These are phyloP conservation scores for Centella asiatica DNA, from an alignment of 129 eudicot species.

Conservation along the genomic window DNA sequence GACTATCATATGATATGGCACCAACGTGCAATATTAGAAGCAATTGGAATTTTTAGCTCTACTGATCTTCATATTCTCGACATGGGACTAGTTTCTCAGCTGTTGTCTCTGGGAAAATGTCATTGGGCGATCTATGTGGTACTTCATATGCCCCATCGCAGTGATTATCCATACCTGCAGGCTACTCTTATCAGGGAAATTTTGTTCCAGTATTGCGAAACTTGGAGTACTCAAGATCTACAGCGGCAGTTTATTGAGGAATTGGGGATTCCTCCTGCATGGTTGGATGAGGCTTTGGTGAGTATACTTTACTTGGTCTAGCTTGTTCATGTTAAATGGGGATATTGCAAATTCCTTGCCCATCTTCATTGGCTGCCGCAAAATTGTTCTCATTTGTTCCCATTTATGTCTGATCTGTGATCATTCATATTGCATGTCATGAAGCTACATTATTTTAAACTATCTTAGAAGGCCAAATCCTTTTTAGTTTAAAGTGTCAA, in stretches of 20 bases:
- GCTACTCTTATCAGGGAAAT: conserved; percentile 67
- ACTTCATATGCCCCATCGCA: conserved; percentile 80
- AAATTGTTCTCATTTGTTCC: background rate
- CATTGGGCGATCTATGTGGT: conserved; percentile 97
- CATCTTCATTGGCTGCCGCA: conserved; percentile 5
- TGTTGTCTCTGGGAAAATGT: conserved; percentile 66
- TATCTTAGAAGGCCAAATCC: no score
- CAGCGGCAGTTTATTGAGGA: conserved; percentile 70
- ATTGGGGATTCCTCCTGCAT: conserved; percentile 72
- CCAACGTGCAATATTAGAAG: conserved; percentile 87
- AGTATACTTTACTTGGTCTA: conserved; percentile 16
- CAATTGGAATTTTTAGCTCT: conserved; percentile 67
- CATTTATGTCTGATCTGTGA: background rate
- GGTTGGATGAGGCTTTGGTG: conserved; percentile 99
- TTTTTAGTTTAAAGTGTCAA: no score
- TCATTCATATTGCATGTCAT: background rate
- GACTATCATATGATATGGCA: conserved; percentile 99
- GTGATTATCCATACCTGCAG: conserved; percentile 72
- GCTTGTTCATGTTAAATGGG: background rate
- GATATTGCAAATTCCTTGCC: background rate
- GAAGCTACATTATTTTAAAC: no score
- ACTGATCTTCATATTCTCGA: conserved; percentile 92
- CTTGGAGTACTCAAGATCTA: conserved; percentile 66
- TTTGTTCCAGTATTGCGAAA: conserved; percentile 79
- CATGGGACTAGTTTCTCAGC: conserved; percentile 80